These are phyloP conservation scores for Neopestalotiopsis sp. DNA, from an alignment of 2,329 filamentous ascomycete genomes.

Conservation along the genomic window DNA sequence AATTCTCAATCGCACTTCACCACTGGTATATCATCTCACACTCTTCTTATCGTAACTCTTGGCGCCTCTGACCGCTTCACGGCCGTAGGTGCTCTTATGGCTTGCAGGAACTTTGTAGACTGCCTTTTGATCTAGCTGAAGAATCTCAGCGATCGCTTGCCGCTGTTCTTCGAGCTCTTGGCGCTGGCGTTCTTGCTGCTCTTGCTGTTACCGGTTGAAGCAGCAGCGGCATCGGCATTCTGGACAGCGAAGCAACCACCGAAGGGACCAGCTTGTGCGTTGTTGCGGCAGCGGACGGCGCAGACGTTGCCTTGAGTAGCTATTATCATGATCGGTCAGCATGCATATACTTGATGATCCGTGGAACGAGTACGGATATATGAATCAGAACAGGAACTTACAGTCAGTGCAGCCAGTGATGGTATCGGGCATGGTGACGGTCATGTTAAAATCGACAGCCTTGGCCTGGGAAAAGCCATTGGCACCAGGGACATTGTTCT, in stretches of 20 bases:
- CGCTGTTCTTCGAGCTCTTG: slow-evolving; percentile 24
- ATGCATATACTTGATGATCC: not conserved
- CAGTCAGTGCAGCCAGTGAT: slow-evolving; percentile 54
- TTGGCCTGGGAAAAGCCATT: slow-evolving; percentile 64
- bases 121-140: not conserved
- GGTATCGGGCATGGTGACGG: slow-evolving; percentile 54
- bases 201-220: slow-evolving; percentile 22
- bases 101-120: not conserved
- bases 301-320: slow-evolving; percentile 62
- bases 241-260: slow-evolving; percentile 63
- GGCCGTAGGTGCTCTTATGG: not conserved
- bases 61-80: not conserved
- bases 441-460: slow-evolving; percentile 60
- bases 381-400: slow-evolving; percentile 34
- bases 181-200: slow-evolving; percentile 19
- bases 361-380: not conserved
- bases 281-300: slow-evolving; percentile 65
- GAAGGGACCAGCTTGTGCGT: slow-evolving; percentile 60
- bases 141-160: slow-evolving; percentile 15
- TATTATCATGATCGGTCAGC: slow-evolving; percentile 25
- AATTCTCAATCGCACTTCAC: not conserved
- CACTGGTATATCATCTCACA: not conserved
- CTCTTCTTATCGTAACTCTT: not conserved
- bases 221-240: slow-evolving; percentile 48
- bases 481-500: slow-evolving; percentile 62